These are phyloP conservation scores for Artemisia argyi DNA, from an alignment of 129 eudicot species.

Conservation along the genomic window DNA sequence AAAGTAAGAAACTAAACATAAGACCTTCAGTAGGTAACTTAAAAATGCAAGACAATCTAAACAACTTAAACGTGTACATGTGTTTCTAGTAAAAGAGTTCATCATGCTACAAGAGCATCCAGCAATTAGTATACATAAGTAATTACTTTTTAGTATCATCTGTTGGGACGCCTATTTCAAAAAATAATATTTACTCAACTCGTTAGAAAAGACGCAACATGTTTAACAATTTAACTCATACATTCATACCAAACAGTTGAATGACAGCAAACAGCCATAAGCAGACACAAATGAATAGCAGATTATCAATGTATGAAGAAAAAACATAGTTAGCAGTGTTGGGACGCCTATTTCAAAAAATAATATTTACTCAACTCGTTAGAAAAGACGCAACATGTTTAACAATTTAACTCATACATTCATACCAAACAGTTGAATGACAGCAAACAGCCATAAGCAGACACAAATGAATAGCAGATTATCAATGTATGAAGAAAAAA, in stretches of 20 bases:
- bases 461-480: not conserved
- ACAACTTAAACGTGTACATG: too few relatives aligned
- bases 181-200: too few relatives aligned
- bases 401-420: not conserved
- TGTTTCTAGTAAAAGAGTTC: too few relatives aligned
- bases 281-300: not conserved
- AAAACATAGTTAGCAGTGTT: not conserved
- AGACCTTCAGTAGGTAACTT: constrained; percentile 45
- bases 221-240: not conserved
- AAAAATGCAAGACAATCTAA: too few relatives aligned
- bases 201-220: not conserved
- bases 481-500: not conserved
- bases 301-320: not conserved
- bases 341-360: too few relatives aligned
- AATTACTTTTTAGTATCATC: too few relatives aligned
- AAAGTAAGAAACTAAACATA: constrained; percentile 14
- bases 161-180: too few relatives aligned
- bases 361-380: too few relatives aligned
- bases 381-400: not conserved
- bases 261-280: not conserved
- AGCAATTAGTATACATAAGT: too few relatives aligned
- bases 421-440: not conserved
- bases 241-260: not conserved
- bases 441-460: not conserved
- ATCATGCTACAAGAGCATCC: too few relatives aligned